These are phyloP conservation scores for Phragmites australis DNA, from an alignment of 176 grass and related monocot species.

Conservation along the genomic window DNA sequence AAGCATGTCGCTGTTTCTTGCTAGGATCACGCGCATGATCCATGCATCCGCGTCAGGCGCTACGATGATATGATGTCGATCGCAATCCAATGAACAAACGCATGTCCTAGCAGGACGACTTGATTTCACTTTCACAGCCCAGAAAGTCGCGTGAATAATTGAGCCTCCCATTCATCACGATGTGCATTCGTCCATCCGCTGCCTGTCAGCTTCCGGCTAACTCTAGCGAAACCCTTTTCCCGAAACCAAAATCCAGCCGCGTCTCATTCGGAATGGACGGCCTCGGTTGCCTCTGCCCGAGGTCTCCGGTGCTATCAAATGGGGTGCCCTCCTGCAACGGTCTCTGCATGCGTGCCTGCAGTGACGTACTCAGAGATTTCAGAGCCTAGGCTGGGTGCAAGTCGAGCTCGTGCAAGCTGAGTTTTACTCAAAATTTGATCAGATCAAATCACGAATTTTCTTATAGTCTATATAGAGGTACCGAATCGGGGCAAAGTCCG, in stretches of 20 bases:
- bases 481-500: no score
- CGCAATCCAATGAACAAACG: not conserved
- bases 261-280: conserved; percentile 14
- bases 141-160: conserved; percentile 13
- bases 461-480: no score
- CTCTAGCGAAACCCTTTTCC: not conserved
- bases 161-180: conserved; percentile 34
- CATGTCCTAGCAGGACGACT: not conserved
- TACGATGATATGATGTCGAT: not conserved
- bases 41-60: not conserved
- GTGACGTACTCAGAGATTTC: no score
- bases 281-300: conserved; percentile 33
- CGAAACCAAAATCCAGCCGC: not conserved
- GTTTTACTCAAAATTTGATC: no score
- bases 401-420: no score
- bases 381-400: no score
- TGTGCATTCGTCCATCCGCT: not conserved
- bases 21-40: conserved; percentile 12
- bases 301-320: not conserved
- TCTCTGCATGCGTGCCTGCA: not conserved
- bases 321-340: conserved; percentile 1
- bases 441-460: no score
- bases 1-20: not conserved
- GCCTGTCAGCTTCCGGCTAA: not conserved
- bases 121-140: not conserved